Conservation (phyloP, 2,329 filamentous ascomycete genomes). For the Exophiala bonariae region DNA sequence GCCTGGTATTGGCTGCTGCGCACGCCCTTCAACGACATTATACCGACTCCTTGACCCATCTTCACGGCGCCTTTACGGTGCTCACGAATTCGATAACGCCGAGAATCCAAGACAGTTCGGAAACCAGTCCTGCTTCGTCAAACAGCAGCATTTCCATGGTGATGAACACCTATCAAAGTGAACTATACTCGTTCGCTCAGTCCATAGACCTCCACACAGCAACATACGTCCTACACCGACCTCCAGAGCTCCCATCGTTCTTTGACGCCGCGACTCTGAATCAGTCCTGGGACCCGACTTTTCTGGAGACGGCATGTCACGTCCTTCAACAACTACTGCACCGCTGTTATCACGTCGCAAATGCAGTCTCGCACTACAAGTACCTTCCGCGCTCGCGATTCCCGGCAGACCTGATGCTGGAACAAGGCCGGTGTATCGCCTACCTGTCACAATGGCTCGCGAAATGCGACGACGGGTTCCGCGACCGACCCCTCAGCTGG, state of each 20-base stretch:
- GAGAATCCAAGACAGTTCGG: neutral
- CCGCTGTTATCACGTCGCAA: constrained; percentile 4
- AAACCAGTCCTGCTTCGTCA: neutral
- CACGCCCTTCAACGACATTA: neutral
- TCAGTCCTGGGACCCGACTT: neutral
- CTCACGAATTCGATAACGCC: neutral
- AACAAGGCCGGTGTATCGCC: constrained; percentile 1
- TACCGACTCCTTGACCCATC: neutral
- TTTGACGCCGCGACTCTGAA: neutral
- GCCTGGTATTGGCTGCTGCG: neutral
- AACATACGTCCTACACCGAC: neutral
- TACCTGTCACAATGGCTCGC: constrained; percentile 1
- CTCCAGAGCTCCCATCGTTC: neutral
- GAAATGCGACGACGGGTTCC: neutral
- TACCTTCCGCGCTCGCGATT: neutral
- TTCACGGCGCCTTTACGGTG: neutral
- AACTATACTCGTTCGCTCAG: neutral
- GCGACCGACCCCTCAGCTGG: neutral
- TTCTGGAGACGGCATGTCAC: neutral
- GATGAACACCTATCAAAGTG: neutral
- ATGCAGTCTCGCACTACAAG: neutral
- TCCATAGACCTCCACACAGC: neutral
- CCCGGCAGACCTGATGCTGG: neutral
- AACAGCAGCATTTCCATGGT: neutral
- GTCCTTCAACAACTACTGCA: neutral